Evolutionary conservation across 106 monocot species (phyloP).

Genomic region (Acorus gramineus): DNA sequence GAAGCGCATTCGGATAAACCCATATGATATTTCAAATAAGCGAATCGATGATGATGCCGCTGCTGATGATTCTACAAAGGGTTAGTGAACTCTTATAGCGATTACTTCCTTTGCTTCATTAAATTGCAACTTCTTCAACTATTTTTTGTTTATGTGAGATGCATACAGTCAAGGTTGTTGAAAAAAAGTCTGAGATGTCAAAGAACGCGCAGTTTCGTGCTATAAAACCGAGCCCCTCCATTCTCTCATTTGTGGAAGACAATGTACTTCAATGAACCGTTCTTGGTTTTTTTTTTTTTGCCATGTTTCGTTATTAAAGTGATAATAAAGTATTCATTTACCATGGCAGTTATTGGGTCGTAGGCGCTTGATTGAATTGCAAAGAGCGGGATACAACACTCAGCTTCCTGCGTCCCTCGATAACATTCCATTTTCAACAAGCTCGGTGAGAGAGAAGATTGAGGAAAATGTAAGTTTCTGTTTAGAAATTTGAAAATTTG

Average conservation of each 20-base stretch:
- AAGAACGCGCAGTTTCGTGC: constrained; percentile 87
- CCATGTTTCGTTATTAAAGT: background rate
- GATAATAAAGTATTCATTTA: constrained; percentile 4
- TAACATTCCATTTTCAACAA: constrained; percentile 72
- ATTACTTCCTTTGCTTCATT: background rate
- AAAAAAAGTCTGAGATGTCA: constrained; percentile 57
- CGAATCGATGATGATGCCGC: constrained; percentile 35
- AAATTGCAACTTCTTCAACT: background rate
- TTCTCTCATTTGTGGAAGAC: constrained; percentile 94
- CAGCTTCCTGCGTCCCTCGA: constrained; percentile 89
- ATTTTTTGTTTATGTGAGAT: background rate
- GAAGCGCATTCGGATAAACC: constrained; percentile 60
- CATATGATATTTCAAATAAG: constrained; percentile 70
- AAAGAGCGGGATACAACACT: constrained; percentile 72
- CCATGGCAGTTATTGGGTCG: constrained; percentile 72
- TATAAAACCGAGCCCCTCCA: constrained; percentile 80
- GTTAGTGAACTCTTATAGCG: no score
- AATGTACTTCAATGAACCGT: constrained; percentile 35
- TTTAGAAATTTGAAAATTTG: background rate
- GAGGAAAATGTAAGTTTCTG: constrained; percentile 74
- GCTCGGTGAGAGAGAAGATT: constrained; percentile 63
- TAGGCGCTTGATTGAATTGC: constrained; percentile 71
- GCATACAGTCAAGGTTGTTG: constrained; percentile 34
- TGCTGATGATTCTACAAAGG: background rate
- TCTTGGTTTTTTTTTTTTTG: background rate